Conservation (phyloP, 163 green algal genomes). For the Scenedesmus sp. region DNA sequence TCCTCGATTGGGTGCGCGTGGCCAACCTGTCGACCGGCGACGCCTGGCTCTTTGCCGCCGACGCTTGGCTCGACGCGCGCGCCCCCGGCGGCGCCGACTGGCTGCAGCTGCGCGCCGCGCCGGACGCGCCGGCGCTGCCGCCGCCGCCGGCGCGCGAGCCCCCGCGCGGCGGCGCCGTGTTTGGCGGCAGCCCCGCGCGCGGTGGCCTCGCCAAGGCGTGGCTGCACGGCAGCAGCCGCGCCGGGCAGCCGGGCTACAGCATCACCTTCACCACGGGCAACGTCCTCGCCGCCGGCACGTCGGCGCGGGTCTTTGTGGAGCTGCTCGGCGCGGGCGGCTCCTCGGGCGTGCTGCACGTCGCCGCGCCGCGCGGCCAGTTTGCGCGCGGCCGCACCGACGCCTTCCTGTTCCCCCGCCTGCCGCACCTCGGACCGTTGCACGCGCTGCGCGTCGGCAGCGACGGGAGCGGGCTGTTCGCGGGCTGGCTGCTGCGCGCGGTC, state of each 20-base stretch:
- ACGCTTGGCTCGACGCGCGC: conserved; percentile 59
- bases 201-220: conserved; percentile 3
- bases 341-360: conserved; percentile 53
- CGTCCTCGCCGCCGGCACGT: conserved; percentile 40
- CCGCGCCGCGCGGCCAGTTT: conserved; percentile 24
- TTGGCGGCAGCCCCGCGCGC: neutral
- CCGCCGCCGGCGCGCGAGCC: conserved; percentile 27
- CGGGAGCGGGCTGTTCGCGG: conserved; percentile 64
- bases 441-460: conserved; percentile 64
- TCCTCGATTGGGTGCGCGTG: conserved; percentile 70
- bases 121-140: conserved; percentile 21
- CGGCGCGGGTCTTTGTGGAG: conserved; percentile 65
- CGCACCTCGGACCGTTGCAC: conserved; percentile 62
- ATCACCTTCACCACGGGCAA: conserved; percentile 66
- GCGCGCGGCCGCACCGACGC: conserved; percentile 31
- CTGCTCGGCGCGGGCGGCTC: conserved; percentile 65
- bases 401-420: conserved; percentile 62
- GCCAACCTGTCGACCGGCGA: conserved; percentile 59
- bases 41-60: conserved; percentile 54
- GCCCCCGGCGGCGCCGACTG: conserved; percentile 5
- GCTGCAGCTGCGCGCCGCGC: neutral
- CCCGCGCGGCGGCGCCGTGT: neutral
- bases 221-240: conserved; percentile 1
- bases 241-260: conserved; percentile 61
- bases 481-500: conserved; percentile 69